phyloP scores from a whole-genome alignment of 2,329 filamentous ascomycete genomes.

The Tolypocladium ovalisporum region DNA sequence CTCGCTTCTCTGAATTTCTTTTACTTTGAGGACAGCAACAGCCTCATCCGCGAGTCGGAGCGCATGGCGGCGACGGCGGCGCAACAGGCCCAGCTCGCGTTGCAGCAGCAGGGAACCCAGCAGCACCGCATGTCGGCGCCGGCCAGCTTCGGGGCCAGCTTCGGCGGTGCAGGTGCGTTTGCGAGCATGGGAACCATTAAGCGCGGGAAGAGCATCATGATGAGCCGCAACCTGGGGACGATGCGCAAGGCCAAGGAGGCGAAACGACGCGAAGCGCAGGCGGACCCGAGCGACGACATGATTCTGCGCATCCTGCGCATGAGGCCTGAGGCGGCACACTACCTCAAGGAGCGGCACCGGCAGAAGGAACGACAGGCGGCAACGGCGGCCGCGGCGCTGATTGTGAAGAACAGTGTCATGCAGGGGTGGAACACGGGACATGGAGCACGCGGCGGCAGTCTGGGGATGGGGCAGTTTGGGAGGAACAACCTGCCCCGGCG shows the following conservation, averaged over 20 bases:
- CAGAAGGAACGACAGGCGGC: slow-evolving; percentile 92
- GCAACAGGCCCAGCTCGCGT: slow-evolving; percentile 61
- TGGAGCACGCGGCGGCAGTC: slow-evolving; percentile 4
- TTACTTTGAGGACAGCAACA: slow-evolving; percentile 89
- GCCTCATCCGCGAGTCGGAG: slow-evolving; percentile 88
- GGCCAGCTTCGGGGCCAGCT: slow-evolving; percentile 26
- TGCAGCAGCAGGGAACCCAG: slow-evolving; percentile 32
- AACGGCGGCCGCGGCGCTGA: slow-evolving; percentile 81
- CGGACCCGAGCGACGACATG: slow-evolving; percentile 96
- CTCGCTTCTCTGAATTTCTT: slow-evolving; percentile 96
- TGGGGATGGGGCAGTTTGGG: slow-evolving; percentile 27
- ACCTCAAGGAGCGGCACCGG: slow-evolving; percentile 80
- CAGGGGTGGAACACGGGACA: slow-evolving; percentile 41
- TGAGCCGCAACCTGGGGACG: slow-evolving; percentile 85
- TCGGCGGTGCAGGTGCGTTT: slow-evolving; percentile 30
- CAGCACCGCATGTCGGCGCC: slow-evolving; percentile 63
- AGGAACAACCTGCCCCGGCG: slow-evolving; percentile 36
- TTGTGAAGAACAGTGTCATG: slow-evolving; percentile 79
- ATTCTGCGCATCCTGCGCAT: slow-evolving; percentile 90
- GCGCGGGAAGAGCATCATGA: slow-evolving; percentile 74
- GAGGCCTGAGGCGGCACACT: slow-evolving; percentile 79
- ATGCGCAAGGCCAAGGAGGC: slow-evolving; percentile 96
- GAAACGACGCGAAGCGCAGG: slow-evolving; percentile 88
- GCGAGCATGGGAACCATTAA: slow-evolving; percentile 60
- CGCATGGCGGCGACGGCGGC: slow-evolving; percentile 85